phyloP scores from a whole-genome alignment of 345 rosid species.

The Euphorbia peplus region DNA sequence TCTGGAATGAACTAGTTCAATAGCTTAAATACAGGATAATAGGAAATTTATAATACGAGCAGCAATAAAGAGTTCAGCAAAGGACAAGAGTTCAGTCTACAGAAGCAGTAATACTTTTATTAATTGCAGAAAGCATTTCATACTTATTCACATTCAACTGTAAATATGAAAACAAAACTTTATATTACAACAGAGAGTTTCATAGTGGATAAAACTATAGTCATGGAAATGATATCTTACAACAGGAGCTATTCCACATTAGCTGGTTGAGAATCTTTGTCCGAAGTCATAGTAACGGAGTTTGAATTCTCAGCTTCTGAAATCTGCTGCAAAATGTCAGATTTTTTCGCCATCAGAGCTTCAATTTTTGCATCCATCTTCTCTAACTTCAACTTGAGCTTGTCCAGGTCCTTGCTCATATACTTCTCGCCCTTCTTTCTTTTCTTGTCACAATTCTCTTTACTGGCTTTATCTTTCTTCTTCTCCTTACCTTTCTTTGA shows the following conservation, averaged over 20 bases:
- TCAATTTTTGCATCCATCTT: slow-evolving; percentile 54
- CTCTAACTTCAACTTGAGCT: slow-evolving; percentile 53
- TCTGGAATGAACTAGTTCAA: not conserved
- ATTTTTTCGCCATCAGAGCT: slow-evolving; percentile 45
- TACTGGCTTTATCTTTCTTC: slow-evolving; percentile 28
- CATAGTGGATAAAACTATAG: no score
- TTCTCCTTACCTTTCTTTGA: slow-evolving; percentile 25
- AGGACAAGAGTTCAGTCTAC: not conserved
- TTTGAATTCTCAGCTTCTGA: slow-evolving; percentile 45
- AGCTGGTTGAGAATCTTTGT: slow-evolving; percentile 9
- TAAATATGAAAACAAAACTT: not conserved
- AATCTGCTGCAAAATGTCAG: slow-evolving; percentile 51
- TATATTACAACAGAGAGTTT: no score
- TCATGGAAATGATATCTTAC: not conserved
- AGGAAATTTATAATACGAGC: not conserved
- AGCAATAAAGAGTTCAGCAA: not conserved
- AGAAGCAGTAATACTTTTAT: not conserved
- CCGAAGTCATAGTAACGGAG: slow-evolving; percentile 17
- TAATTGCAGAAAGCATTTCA: not conserved
- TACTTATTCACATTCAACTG: not conserved
- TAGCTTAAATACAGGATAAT: not conserved
- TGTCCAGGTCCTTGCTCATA: slow-evolving; percentile 41
- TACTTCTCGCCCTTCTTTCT: slow-evolving; percentile 41
- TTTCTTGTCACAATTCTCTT: slow-evolving; percentile 42
- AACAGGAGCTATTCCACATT: slow-evolving; percentile 1